These are phyloP conservation scores for Fraxinus latifolia DNA, from an alignment of 305 asterid genomes.

Conservation along the genomic window DNA sequence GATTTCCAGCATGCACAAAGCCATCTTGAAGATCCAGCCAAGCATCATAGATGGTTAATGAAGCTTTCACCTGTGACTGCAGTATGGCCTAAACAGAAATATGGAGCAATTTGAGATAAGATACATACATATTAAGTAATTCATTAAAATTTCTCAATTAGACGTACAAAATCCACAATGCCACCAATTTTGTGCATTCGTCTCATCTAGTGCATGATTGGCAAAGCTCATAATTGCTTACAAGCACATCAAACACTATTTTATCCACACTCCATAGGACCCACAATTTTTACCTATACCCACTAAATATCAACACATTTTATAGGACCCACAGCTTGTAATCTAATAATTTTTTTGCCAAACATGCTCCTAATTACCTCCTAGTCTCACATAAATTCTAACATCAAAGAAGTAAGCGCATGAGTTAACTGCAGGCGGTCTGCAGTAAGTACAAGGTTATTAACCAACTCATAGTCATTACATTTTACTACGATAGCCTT, in stretches of 20 bases:
- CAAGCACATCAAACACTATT: background rate
- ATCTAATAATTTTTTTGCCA: background rate
- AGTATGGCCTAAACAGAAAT: conserved; percentile 61
- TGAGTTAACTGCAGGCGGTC: background rate
- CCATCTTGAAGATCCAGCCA: conserved; percentile 97
- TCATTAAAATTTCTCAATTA: background rate
- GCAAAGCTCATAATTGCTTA: background rate
- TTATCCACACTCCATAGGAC: background rate
- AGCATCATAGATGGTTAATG: conserved; percentile 74
- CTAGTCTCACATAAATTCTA: background rate
- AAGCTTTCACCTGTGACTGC: conserved; percentile 96
- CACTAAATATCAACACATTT: background rate
- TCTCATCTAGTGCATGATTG: background rate
- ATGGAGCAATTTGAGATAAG: conserved; percentile 18
- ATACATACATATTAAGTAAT: background rate
- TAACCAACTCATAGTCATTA: background rate
- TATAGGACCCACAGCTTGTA: background rate
- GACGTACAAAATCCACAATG: conserved; percentile 6
- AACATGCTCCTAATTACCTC: background rate
- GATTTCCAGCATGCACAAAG: conserved; percentile 70
- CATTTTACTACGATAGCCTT: background rate
- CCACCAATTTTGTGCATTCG: background rate
- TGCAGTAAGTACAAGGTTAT: background rate
- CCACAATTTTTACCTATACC: background rate
- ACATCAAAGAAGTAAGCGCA: background rate